phyloP scores from a whole-genome alignment of 1,139 yeast species.

The Debaryomyces sp. region DNA sequence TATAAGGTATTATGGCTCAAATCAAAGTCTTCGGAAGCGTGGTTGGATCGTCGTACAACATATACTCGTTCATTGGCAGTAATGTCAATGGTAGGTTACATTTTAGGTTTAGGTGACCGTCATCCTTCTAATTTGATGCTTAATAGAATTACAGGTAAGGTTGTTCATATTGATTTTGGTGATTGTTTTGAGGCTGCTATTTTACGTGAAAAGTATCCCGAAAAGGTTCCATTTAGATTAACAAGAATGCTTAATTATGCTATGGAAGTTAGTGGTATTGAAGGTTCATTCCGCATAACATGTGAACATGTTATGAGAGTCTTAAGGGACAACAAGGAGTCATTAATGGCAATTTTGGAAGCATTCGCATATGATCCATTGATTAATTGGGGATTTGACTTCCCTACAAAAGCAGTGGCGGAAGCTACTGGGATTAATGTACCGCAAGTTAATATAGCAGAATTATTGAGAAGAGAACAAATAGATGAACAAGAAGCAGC shows the following conservation, averaged over 20 bases:
- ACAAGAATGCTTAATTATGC: conserved; percentile 98
- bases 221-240: conserved; percentile 94
- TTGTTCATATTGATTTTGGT: conserved; percentile 96
- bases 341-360: conserved; percentile 95
- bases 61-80: conserved; percentile 95
- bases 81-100: conserved; percentile 98
- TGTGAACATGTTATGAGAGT: conserved; percentile 98
- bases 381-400: conserved; percentile 97
- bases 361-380: conserved; percentile 99
- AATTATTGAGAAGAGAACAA: conserved; percentile 69
- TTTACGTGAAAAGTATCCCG: conserved; percentile 94
- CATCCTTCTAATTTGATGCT: conserved; percentile 98
- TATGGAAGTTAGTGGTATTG: conserved; percentile 98
- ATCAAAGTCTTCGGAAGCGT: conserved; percentile 93
- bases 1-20: conserved; percentile 96
- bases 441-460: conserved; percentile 67
- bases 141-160: conserved; percentile 92
- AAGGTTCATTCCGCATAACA: conserved; percentile 94
- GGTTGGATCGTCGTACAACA: conserved; percentile 96
- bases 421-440: conserved; percentile 72
- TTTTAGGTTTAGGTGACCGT: conserved; percentile 94
- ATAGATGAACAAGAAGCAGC: conserved; percentile 78
- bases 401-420: conserved; percentile 78
- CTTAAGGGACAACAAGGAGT: conserved; percentile 88
- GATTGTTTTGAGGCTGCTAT: conserved; percentile 99